Percentiles rank a stretch among this genome's conserved stretches.
Evolutionary conservation across 305 asterid species (phyloP).

Genomic region (Caryopteris hybrid): DNA sequence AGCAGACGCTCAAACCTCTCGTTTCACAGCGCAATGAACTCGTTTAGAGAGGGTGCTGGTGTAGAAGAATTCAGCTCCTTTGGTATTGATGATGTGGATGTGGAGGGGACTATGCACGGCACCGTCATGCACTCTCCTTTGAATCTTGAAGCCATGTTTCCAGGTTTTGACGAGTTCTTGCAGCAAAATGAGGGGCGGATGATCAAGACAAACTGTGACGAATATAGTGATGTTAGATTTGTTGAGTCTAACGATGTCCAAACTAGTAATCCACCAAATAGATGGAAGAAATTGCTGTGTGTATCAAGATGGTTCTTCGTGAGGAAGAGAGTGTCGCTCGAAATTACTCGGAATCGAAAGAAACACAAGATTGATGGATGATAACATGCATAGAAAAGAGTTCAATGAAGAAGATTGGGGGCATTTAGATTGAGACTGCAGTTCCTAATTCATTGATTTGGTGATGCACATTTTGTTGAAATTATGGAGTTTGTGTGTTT

Average conservation of each 20-base stretch:
- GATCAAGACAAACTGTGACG: no score
- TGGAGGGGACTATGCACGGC: constrained; percentile 2
- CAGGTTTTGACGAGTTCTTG: no score
- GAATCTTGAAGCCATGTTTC: background rate
- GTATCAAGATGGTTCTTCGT: constrained; percentile 6
- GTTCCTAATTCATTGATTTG: no score
- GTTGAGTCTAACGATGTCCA: background rate
- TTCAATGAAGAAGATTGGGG: no score
- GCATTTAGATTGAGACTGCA: no score
- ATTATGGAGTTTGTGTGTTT: no score
- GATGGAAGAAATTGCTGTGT: constrained; percentile 20
- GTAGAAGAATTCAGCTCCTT: background rate
- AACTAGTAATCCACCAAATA: background rate
- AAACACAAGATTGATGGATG: constrained; percentile 9
- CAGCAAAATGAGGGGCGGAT: no score
- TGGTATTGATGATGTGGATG: background rate
- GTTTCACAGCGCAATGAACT: background rate
- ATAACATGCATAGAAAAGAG: no score
- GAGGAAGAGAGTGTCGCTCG: background rate
- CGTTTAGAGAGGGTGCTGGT: no score
- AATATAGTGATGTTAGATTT: background rate
- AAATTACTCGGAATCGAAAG: background rate
- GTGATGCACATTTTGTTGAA: no score
- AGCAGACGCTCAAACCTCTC: background rate
- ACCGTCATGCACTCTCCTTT: background rate